Conservation (phyloP, 2,329 filamentous ascomycete species). For the Hypoxylon sp. region DNA sequence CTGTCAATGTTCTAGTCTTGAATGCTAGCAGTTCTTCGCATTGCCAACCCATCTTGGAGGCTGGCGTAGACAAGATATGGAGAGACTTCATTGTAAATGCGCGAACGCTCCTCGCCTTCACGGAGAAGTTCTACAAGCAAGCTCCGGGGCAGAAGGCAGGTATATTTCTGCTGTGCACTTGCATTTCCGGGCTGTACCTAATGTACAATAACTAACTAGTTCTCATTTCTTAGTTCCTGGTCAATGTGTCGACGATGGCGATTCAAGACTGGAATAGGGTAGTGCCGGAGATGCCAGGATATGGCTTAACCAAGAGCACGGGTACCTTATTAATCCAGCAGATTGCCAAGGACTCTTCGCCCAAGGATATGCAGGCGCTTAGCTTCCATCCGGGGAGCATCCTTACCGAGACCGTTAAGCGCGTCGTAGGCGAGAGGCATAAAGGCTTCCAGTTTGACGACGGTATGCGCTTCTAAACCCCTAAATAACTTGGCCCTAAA, state of each 20-base stretch:
- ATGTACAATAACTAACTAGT: not conserved
- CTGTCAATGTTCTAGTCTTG: not conserved
- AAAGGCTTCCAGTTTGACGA: not conserved
- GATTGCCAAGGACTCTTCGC: not conserved
- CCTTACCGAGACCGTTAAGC: not conserved
- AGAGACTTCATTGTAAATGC: not conserved
- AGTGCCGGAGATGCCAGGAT: not conserved
- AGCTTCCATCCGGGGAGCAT: not conserved
- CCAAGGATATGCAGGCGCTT: not conserved
- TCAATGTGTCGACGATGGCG: not conserved
- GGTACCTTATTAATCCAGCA: not conserved
- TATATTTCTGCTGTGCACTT: not conserved
- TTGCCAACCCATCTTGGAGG: not conserved
- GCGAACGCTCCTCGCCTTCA: not conserved
- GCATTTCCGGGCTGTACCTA: not conserved
- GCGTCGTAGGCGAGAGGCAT: not conserved
- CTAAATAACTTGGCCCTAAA: not conserved
- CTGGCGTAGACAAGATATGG: not conserved
- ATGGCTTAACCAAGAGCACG: not conserved
- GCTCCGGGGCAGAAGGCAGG: not conserved
- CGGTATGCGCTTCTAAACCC: not conserved
- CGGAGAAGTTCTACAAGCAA: not conserved
- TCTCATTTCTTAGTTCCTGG: not conserved
- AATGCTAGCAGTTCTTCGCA: not conserved
- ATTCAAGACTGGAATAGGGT: not conserved